Percentiles rank a stretch among this genome's conserved stretches.
Evolutionary conservation across 768 basidiomycete species (phyloP).

Genomic region (Scleroderma citrinum): DNA sequence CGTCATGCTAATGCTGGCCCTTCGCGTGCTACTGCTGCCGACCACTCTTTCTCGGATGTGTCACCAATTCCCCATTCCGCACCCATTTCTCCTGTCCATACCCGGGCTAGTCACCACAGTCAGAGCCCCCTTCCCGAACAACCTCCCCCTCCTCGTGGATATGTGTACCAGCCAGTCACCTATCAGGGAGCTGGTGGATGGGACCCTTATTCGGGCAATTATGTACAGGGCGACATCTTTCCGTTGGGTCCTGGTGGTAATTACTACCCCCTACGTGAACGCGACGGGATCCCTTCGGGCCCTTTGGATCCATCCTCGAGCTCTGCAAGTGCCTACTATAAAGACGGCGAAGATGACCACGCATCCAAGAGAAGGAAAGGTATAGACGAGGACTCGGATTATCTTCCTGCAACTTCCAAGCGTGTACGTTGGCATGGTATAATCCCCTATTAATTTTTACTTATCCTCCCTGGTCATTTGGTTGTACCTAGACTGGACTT

Average conservation of each 20-base stretch:
- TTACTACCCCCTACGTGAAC: conserved; percentile 29
- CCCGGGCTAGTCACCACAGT: conserved; percentile 23
- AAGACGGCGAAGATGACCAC: conserved; percentile 25
- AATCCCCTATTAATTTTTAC: not conserved
- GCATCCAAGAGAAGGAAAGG: conserved; percentile 47
- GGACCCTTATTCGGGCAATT: conserved; percentile 34
- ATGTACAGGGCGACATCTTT: conserved; percentile 33
- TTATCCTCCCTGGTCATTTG: conserved; percentile 1
- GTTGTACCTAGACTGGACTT: conserved; percentile 28
- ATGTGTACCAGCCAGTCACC: conserved; percentile 32
- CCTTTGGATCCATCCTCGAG: conserved; percentile 16
- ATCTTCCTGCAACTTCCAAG: conserved; percentile 40
- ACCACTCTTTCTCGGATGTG: conserved; percentile 17
- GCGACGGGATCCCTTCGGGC: conserved; percentile 6
- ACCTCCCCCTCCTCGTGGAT: conserved; percentile 28
- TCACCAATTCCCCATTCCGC: conserved; percentile 15
- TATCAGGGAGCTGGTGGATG: conserved; percentile 37
- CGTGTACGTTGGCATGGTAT: conserved; percentile 43
- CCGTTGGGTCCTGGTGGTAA: conserved; percentile 34
- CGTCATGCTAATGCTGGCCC: conserved; percentile 23
- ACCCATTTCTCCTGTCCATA: conserved; percentile 15
- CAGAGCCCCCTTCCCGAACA: conserved; percentile 24
- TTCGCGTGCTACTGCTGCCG: conserved; percentile 16
- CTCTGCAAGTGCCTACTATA: conserved; percentile 23
- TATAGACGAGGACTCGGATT: conserved; percentile 46